A percentile compares a stretch with the other conserved stretches of the same genome.
Conservation (phyloP, 2,329 filamentous ascomycete genomes). For the Dactylonectria estremocensis region DNA sequence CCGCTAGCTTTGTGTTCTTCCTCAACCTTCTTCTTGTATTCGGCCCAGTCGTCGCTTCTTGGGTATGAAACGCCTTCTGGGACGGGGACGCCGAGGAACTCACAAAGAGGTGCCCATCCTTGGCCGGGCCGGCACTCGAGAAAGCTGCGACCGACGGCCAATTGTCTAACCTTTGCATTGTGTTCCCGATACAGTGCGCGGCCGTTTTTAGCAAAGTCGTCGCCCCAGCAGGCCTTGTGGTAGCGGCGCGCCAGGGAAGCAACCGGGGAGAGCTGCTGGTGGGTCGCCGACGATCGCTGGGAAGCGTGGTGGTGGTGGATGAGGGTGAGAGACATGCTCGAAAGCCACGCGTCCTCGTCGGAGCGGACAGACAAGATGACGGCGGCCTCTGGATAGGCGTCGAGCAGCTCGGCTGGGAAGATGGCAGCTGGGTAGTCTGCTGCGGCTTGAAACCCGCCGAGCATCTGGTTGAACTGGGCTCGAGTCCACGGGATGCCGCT, state of each 20-base stretch:
- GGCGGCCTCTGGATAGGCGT: conserved; percentile 10
- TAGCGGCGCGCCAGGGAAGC: conserved; percentile 1
- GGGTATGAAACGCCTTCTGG: conserved; percentile 3
- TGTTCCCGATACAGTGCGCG: neutral
- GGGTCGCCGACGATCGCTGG: neutral
- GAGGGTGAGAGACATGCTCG: conserved; percentile 4
- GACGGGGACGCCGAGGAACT: conserved; percentile 3
- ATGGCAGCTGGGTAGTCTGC: conserved; percentile 1
- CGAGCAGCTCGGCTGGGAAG: conserved; percentile 3
- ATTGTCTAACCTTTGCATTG: neutral
- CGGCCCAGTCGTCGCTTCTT: neutral
- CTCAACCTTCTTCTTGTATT: neutral
- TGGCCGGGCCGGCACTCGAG: conserved; percentile 1
- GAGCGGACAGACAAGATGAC: conserved; percentile 7
- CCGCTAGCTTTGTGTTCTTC: neutral
- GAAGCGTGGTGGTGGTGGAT: conserved; percentile 1
- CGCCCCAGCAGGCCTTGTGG: neutral
- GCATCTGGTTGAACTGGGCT: neutral
- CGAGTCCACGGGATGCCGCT: neutral
- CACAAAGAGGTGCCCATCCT: neutral
- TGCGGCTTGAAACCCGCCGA: neutral
- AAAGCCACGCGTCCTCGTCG: conserved; percentile 15
- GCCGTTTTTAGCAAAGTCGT: conserved; percentile 9
- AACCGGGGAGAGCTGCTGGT: neutral
- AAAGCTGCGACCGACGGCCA: neutral